phyloP scores from a whole-genome alignment of 2,329 filamentous ascomycete species.

The Beauveria varroae region DNA sequence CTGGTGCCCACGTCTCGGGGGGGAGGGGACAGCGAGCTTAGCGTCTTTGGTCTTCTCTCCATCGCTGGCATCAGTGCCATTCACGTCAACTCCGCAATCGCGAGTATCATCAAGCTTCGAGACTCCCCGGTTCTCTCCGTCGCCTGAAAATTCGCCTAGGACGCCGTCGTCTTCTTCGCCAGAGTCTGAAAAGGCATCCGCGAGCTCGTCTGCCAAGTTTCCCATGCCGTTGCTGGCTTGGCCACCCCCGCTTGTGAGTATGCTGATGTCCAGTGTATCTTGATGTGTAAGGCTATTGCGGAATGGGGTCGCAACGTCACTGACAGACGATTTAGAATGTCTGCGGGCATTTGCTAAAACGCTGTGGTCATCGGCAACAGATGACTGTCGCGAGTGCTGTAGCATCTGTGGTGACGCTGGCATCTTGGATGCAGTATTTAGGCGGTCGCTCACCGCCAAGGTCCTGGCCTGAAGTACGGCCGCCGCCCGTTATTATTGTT shows the following conservation, averaged over 20 bases:
- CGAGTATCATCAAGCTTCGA: conserved; percentile 7
- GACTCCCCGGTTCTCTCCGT: conserved; percentile 1
- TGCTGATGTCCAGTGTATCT: conserved; percentile 39
- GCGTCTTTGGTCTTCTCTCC: conserved; percentile 25
- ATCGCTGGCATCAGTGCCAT: conserved; percentile 11
- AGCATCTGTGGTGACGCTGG: conserved; percentile 46
- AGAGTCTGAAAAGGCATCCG: conserved; percentile 62
- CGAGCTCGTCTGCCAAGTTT: conserved; percentile 74
- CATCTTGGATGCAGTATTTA: conserved; percentile 18
- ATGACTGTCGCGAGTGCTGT: conserved; percentile 51
- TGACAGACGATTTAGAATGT: conserved; percentile 43
- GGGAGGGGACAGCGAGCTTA: conserved; percentile 38
- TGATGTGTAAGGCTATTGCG: conserved; percentile 41
- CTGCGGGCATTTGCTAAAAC: conserved; percentile 40
- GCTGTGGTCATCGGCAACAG: conserved; percentile 41
- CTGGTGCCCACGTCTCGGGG: conserved; percentile 39
- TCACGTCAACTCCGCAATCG: conserved; percentile 8
- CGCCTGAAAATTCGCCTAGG: conserved; percentile 8
- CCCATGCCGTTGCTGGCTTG: conserved; percentile 54
- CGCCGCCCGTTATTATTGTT: neutral
- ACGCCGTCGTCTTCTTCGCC: conserved; percentile 42
- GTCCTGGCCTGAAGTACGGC: neutral
- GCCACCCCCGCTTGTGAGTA: conserved; percentile 35
- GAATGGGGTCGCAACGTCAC: conserved; percentile 42
- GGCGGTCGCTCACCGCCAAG: conserved; percentile 12